Percentiles rank a stretch among this genome's conserved stretches.
Conservation (phyloP, 192 early-diverging fungal species). For the Entomortierella beljakovae region DNA sequence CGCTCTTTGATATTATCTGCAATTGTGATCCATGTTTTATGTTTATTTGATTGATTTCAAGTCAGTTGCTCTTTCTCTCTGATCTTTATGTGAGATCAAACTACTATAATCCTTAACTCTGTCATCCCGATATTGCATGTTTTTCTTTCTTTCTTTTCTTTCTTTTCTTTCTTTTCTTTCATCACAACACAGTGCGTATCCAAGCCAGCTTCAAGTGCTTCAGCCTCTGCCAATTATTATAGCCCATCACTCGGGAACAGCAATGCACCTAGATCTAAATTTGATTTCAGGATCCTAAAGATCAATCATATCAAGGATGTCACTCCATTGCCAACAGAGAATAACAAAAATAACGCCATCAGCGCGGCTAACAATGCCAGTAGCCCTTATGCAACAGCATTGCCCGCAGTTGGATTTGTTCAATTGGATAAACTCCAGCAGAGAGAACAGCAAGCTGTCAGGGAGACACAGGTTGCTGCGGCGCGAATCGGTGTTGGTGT, state of each 20-base stretch:
- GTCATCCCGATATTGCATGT: not conserved
- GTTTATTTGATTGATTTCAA: conserved; percentile 9
- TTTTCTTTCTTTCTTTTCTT: not conserved
- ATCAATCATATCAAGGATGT: conserved; percentile 71
- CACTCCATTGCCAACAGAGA: conserved; percentile 21
- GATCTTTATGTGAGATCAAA: not conserved
- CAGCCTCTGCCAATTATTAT: conserved; percentile 28
- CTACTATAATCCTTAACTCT: conserved; percentile 49
- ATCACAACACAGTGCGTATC: conserved; percentile 52
- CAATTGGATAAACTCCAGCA: conserved; percentile 65
- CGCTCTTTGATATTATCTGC: not conserved
- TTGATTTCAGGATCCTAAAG: conserved; percentile 69
- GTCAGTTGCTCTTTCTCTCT: conserved; percentile 17
- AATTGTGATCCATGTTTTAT: not conserved
- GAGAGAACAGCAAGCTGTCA: conserved; percentile 64
- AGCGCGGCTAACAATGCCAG: conserved; percentile 14
- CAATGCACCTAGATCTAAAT: conserved; percentile 41
- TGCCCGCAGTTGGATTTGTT: conserved; percentile 57
- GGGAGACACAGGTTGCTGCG: conserved; percentile 55
- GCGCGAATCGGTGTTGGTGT: conserved; percentile 85
- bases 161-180: not conserved
- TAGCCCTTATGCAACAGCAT: conserved; percentile 55
- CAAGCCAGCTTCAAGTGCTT: conserved; percentile 18
- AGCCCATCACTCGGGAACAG: conserved; percentile 31
- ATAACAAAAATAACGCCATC: conserved; percentile 1